Base-by-base conservation (phyloP, 768 basidiomycete genomes). In the Agaricus bisporus region DNA sequence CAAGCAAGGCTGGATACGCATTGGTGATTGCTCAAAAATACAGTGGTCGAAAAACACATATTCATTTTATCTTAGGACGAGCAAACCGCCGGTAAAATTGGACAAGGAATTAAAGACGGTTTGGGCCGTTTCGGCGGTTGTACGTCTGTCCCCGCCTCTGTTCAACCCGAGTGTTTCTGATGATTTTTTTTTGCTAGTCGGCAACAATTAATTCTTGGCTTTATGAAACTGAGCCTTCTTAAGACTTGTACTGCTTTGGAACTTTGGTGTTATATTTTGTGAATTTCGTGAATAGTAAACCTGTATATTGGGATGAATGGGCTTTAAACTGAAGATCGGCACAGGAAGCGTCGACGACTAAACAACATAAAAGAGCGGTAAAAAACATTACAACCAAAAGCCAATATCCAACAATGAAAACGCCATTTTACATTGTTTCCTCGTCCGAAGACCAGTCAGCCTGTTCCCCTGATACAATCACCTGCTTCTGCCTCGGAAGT, bases 401-500 rank as follows among this genome's bases (percentile, higher is more conserved):
- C 22, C 4, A 22, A 22, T 22, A 22, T 22, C 22, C 22, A 22
- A 22, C 22, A 2, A 22, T 22, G 22, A 4, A 22, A 22, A 22
- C 22, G 2, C 22, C 22, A 22, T 22, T 22, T 22, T 22, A 22
- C 22, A 22, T 22, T 22, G 22, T 22, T 36, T 18, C 51, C 35
- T 29, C 22, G 22, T 36, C 43, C 15, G 32, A 25, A 11, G 9
- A 17, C n/a, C 17, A 36, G n/a, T 5, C 20, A 18, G 36, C 15
- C 15, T 29, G 11, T 41, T 26, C 14, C 11, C 36, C 63, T 22
- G 54, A 56, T 6, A 81, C 77, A 12, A 85, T 68, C 26, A 63
- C 67, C 35, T 72, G 69, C 64, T 85, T 81, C n/a, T 70, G 73
- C 60, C 71, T 79, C 57, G 70, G 77, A 39, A 85, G 68, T 8